Evolutionary conservation across 352 stramenopile genomes (phyloP).

Genomic region (Phytophthora agathidicida): DNA sequence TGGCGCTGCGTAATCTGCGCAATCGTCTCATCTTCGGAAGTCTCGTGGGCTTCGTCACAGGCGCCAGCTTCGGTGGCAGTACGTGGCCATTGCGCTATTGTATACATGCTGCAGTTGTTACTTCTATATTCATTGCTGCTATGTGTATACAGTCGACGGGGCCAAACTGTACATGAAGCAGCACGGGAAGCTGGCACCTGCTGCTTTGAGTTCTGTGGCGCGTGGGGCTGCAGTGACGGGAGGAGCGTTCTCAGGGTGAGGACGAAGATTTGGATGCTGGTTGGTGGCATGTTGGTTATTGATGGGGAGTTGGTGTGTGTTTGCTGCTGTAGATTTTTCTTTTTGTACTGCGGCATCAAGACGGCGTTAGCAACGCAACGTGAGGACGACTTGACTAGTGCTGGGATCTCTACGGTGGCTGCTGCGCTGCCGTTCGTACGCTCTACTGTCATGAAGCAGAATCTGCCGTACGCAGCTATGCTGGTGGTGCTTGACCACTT

Average conservation of each 20-base stretch:
- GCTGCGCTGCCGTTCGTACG: conserved; percentile 65
- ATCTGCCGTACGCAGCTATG: conserved; percentile 79
- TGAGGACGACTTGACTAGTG: conserved; percentile 63
- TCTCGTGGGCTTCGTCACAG: conserved; percentile 79
- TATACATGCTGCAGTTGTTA: background rate
- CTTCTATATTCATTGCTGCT: conserved; percentile 1
- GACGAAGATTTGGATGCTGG: background rate
- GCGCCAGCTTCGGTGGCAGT: conserved; percentile 79
- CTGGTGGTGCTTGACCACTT: conserved; percentile 82
- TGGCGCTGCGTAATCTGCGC: conserved; percentile 56
- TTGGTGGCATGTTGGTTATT: background rate
- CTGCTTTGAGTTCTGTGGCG: conserved; percentile 49
- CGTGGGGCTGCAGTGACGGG: conserved; percentile 63
- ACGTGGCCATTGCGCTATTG: conserved; percentile 24
- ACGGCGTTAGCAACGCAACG: conserved; percentile 69
- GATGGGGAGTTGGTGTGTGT: background rate
- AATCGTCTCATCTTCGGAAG: conserved; percentile 82
- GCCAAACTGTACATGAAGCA: conserved; percentile 68
- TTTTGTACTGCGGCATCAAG: conserved; percentile 78
- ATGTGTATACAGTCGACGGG: conserved; percentile 53
- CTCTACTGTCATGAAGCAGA: conserved; percentile 71
- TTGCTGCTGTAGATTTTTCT: conserved; percentile 64
- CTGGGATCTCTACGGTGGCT: conserved; percentile 55
- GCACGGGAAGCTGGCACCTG: conserved; percentile 53
- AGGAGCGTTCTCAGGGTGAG: conserved; percentile 63